Conservation (phyloP, 31 red algal genomes). For the Endocladia muricata region DNA sequence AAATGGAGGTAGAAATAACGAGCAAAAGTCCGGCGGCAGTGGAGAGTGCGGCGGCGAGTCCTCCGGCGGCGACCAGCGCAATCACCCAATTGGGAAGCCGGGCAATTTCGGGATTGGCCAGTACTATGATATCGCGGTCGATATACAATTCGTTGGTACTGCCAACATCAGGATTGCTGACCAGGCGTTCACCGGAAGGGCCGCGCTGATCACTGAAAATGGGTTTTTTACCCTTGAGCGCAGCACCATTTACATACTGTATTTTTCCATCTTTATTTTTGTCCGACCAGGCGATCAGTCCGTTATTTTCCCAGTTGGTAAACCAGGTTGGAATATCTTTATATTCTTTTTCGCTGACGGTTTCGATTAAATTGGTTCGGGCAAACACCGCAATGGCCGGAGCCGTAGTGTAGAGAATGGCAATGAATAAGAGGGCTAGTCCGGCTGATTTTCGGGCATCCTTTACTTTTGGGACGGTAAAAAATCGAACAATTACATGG, state of each 20-base stretch:
- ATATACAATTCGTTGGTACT: conserved; percentile 7
- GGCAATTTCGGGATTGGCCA: conserved; percentile 17
- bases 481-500: conserved; percentile 25
- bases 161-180: no score
- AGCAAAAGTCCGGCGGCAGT: conserved; percentile 18
- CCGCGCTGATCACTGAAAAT: no score
- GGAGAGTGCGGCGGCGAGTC: conserved; percentile 17
- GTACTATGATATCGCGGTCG: conserved; percentile 13
- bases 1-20: conserved; percentile 15
- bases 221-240: no score
- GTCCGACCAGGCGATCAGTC: conserved; percentile 7
- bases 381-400: not conserved
- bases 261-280: conserved; percentile 15
- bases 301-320: not conserved
- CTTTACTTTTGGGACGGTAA: conserved; percentile 9
- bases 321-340: conserved; percentile 7
- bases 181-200: no score
- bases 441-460: conserved; percentile 8
- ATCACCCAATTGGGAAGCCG: conserved; percentile 11
- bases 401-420: conserved; percentile 14
- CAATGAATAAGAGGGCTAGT: conserved; percentile 6
- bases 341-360: not conserved
- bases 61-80: not conserved
- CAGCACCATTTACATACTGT: not conserved
- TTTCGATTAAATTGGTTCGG: conserved; percentile 14